Evolutionary conservation across 495 filamentous ascomycete genomes (phyloP).

Genomic region (Diplogelasinospora grovesii): DNA sequence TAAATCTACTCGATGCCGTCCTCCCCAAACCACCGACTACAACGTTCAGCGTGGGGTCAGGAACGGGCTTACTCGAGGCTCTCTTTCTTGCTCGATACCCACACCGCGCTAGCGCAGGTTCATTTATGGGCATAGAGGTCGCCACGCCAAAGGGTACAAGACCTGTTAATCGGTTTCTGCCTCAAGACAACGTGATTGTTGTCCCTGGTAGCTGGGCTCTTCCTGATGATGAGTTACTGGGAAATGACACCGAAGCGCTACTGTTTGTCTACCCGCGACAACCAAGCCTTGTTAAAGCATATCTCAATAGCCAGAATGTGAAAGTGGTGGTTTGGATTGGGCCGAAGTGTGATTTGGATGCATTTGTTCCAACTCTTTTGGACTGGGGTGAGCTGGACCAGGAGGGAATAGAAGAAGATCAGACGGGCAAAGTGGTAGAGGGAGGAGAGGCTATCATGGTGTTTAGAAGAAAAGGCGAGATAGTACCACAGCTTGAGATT

Average conservation of each 20-base stretch:
- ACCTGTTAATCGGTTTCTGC: slow-evolving; percentile 17
- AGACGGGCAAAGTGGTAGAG: slow-evolving; percentile 8
- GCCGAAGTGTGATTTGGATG: slow-evolving; percentile 16
- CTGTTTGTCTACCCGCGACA: slow-evolving; percentile 21
- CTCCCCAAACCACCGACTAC: slow-evolving; percentile 12
- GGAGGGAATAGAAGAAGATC: not conserved
- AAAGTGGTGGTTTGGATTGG: slow-evolving; percentile 22
- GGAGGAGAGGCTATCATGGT: slow-evolving; percentile 16
- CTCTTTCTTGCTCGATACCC: slow-evolving; percentile 12
- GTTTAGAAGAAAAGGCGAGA: slow-evolving; percentile 10
- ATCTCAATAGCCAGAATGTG: slow-evolving; percentile 8
- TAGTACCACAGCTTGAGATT: too few relatives aligned
- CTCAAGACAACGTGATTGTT: slow-evolving; percentile 3
- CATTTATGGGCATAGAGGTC: slow-evolving; percentile 18
- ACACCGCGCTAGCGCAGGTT: not conserved
- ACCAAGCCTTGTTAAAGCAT: slow-evolving; percentile 8
- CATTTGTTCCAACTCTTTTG: slow-evolving; percentile 7
- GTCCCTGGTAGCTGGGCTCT: slow-evolving; percentile 19
- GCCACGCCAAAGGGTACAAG: not conserved
- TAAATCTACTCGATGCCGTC: slow-evolving; percentile 13
- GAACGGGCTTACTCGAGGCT: slow-evolving; percentile 22
- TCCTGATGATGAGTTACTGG: not conserved
- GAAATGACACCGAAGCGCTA: slow-evolving; percentile 7
- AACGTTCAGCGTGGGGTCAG: slow-evolving; percentile 18
- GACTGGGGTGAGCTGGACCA: slow-evolving; percentile 9